phyloP scores from a whole-genome alignment of 2,329 filamentous ascomycete species.

The Chalaropsis thielavioides region DNA sequence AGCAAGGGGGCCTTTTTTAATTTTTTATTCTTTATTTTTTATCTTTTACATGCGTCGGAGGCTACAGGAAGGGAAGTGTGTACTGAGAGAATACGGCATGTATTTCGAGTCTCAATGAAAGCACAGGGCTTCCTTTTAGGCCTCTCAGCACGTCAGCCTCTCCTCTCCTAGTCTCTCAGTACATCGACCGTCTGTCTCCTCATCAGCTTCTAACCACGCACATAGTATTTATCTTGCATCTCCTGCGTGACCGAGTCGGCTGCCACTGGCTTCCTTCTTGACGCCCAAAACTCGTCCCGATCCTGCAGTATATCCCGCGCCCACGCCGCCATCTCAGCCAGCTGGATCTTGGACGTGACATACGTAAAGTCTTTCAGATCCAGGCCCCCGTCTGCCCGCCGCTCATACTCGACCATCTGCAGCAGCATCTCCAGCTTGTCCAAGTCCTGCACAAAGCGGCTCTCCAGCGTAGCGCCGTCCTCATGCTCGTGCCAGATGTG shows the following conservation, averaged over 20 bases:
- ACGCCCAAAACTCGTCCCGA: slow-evolving; percentile 57
- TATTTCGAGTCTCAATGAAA: too few relatives aligned
- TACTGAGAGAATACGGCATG: too few relatives aligned
- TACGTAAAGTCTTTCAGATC: slow-evolving; percentile 80
- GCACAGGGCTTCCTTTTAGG: too few relatives aligned
- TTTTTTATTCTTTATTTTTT: too few relatives aligned
- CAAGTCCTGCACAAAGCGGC: slow-evolving; percentile 84
- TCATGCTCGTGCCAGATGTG: slow-evolving; percentile 93
- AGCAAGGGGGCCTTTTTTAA: too few relatives aligned
- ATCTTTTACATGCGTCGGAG: too few relatives aligned
- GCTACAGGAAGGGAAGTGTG: too few relatives aligned
- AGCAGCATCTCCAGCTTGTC: slow-evolving; percentile 92
- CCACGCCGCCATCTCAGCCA: slow-evolving; percentile 72
- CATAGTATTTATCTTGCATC: slow-evolving; percentile 35
- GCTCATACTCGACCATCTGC: slow-evolving; percentile 96
- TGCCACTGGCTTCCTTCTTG: slow-evolving; percentile 23
- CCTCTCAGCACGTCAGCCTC: too few relatives aligned
- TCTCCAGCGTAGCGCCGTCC: slow-evolving; percentile 68
- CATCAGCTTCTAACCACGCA: background rate
- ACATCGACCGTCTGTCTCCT: background rate
- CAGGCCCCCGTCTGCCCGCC: slow-evolving; percentile 44
- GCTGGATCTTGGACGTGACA: slow-evolving; percentile 56
- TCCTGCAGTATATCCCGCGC: slow-evolving; percentile 62
- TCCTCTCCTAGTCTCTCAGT: too few relatives aligned
- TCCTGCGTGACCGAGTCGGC: slow-evolving; percentile 7